Base-by-base conservation (phyloP, 192 early-diverging fungal species). In the Gigaspora rosea region DNA sequence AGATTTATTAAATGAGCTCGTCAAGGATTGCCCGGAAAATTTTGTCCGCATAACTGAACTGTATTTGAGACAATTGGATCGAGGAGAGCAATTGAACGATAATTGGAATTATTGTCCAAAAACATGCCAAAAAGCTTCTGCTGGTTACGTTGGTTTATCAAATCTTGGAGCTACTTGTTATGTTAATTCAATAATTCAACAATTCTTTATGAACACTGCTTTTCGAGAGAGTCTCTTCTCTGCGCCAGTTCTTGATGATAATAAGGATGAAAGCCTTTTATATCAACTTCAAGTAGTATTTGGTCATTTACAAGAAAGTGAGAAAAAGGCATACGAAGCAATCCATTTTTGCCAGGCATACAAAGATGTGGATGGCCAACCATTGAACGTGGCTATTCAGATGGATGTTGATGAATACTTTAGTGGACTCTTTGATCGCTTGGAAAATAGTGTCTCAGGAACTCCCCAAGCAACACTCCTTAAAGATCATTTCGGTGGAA, bases 161-260 rank as follows among this genome's bases (percentile, higher is more conserved):
- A 91, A 91, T 59, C 62, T 86, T n/a, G 90, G 90, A 12, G 88
- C 90, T 13, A 91, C 89, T 18, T 91, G 90, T 76, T 91, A 91
- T 78, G 86, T 88, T 35, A 89, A 88, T 78, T 86, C 89, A 0
- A 78, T 86, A 33, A 52, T 89, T 61, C 90, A 91, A 68, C 90
- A 91, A 82, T 83, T 91, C 50, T 91, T 80, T 52, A 88, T 88
- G 85, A 85, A 83, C 65, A 79, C 80, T 63, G 79, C 64, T 13
- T 88, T 88, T 71, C 77, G 87, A 32, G 20, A 70, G 18, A 81
- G 81, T 5, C 85, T 88, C n/a, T 73, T 89, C 8, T 64, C 84
- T 27, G 85, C 86, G 4, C 80, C 82, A 35, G 86, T 77, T 7
- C 62, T 58, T 47, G 86, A 79, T 27, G 47, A 75, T 12, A 71